Conservation (phyloP, 1,284 basidiomycete genomes). For the Coniferiporia sulphurascens region DNA sequence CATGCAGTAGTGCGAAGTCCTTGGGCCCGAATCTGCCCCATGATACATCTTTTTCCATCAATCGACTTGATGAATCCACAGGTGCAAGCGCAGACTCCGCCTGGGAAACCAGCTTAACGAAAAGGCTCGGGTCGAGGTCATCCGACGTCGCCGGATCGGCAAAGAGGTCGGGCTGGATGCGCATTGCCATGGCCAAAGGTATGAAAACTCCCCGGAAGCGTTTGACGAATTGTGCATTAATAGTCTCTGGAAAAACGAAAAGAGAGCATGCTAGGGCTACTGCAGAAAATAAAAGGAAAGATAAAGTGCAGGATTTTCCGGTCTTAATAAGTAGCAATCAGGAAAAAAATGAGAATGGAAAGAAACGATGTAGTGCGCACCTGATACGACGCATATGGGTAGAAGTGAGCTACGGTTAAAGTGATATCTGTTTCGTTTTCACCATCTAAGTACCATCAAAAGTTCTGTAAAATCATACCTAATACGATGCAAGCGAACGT, state of each 20-base stretch:
- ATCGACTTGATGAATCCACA: slow-evolving; percentile 47
- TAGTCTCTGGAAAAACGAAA: slow-evolving; percentile 61
- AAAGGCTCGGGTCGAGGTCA: slow-evolving; percentile 39
- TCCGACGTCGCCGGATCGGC: slow-evolving; percentile 40
- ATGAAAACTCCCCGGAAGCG: slow-evolving; percentile 48
- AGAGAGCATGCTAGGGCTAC: slow-evolving; percentile 50
- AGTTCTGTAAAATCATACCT: slow-evolving; percentile 30
- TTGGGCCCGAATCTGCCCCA: slow-evolving; percentile 59
- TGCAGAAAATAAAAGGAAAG: slow-evolving; percentile 57
- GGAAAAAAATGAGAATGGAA: slow-evolving; percentile 1
- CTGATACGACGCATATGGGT: slow-evolving; percentile 63
- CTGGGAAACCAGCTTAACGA: slow-evolving; percentile 36
- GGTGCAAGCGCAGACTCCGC: slow-evolving; percentile 54
- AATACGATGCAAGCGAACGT: slow-evolving; percentile 56
- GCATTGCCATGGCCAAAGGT: slow-evolving; percentile 46
- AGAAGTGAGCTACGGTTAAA: slow-evolving; percentile 55
- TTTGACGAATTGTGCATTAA: slow-evolving; percentile 58
- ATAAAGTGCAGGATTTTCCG: slow-evolving; percentile 52
- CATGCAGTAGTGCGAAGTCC: slow-evolving; percentile 55
- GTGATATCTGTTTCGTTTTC: slow-evolving; percentile 43
- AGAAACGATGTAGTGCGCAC: slow-evolving; percentile 26
- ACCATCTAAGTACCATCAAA: neutral
- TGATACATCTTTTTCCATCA: slow-evolving; percentile 60
- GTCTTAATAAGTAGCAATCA: slow-evolving; percentile 29
- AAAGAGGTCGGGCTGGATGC: slow-evolving; percentile 46